Percentiles rank a stretch among this genome's conserved stretches.
phyloP scores from a whole-genome alignment of 2,329 filamentous ascomycete species.

The Byssochlamys sp. region DNA sequence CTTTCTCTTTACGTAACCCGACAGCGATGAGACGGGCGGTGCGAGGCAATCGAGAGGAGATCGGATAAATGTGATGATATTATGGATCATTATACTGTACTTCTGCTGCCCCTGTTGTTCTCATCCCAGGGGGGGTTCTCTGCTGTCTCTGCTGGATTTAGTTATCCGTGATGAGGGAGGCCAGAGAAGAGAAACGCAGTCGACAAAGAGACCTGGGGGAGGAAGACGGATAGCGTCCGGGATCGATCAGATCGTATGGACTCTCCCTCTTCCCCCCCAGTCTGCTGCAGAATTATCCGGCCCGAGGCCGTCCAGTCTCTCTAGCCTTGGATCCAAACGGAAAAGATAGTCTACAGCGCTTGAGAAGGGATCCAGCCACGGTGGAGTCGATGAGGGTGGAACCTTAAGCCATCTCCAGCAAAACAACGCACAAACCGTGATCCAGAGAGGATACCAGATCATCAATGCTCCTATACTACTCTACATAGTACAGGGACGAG shows the following conservation, averaged over 20 bases:
- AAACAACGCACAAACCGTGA: not conserved
- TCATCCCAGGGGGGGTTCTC: too few relatives aligned
- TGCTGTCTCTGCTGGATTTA: too few relatives aligned
- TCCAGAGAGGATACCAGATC: not conserved
- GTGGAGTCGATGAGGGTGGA: not conserved
- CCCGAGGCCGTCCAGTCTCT: not conserved
- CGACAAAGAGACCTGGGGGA: not conserved
- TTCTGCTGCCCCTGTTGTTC: not conserved
- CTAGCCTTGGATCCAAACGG: not conserved
- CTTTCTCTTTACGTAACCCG: constrained; percentile 36
- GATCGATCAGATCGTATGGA: not conserved
- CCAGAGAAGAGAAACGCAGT: not conserved
- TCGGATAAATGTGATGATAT: not conserved
- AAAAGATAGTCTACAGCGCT: not conserved
- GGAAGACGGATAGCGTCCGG: not conserved
- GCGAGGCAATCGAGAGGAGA: not conserved
- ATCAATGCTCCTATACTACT: not conserved
- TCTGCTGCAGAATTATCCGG: not conserved
- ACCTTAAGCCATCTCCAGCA: not conserved
- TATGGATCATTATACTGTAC: not conserved
- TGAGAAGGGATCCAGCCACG: not conserved
- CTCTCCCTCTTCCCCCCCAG: not conserved
- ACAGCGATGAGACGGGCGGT: constrained; percentile 17
- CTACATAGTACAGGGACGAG: not conserved
- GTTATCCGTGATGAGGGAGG: too few relatives aligned